Base-by-base conservation (phyloP, 129 eudicot species). In the Solidago caesia region DNA sequence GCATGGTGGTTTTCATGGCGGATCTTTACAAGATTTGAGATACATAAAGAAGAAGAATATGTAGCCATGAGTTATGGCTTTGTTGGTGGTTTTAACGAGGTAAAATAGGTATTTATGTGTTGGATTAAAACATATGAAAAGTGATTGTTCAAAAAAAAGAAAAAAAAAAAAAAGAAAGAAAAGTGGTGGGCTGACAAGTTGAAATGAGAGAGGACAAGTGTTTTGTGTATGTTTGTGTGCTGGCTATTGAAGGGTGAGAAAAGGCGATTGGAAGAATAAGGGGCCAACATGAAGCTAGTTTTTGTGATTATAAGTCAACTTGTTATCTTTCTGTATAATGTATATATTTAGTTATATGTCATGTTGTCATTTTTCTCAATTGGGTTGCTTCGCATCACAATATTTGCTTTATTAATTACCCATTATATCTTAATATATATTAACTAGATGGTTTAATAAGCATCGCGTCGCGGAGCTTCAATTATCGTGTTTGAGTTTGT, bases 191-290 rank as follows among this genome's bases (percentile, higher is more conserved):
- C 77, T 78, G 67, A 64, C 82, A 78, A 46, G 71, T 49, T 70
- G 46, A 53, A 21, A 64, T 9, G 65, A 57, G 13, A 55, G 72
- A 63, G 41, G 77, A 78, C 82, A 79, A 72, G 82, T 79, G 73
- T 72, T 4, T 64, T 59, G 7, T 46, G 29, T 77, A 8, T 47
- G 75, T 59, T 4, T 27, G 2, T 60, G 15, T 15, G 70, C n/a
- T 72, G 83, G 83, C 83, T 6, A 49, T 79, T 79, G 73, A 60
- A 56, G 55, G 68, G 74, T 14, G 68, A 78, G 78, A 79, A 79
- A 78, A 72, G 83, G 74, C 83, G 72, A 72, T 29, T 55, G 75
- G 55, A 52, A 41, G 12, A 59, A 3, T 71, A 67, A 79, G 71
- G 68, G 77, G 82, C 73, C 78, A 79, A 72, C 14, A 7, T 78